phyloP scores from a whole-genome alignment of 805 yeast species.

The Teunomyces panamensis region DNA sequence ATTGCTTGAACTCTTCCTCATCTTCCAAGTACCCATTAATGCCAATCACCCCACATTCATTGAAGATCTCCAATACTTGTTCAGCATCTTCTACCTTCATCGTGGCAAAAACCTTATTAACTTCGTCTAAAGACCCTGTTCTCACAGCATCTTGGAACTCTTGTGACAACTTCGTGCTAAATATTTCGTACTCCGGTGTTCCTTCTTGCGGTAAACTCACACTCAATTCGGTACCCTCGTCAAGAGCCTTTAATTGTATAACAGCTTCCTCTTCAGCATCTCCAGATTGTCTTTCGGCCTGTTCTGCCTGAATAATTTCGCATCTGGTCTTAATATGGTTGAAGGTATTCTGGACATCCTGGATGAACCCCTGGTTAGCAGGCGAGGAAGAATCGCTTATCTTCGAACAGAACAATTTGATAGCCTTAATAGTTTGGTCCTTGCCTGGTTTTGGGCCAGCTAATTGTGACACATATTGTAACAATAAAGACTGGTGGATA shows the following conservation, averaged over 20 bases:
- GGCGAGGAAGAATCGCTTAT: conserved; percentile 52
- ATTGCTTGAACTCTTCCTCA: conserved; percentile 61
- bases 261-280: conserved; percentile 59
- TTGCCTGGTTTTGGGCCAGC: conserved; percentile 31
- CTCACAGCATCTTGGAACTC: conserved; percentile 74
- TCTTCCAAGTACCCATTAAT: conserved; percentile 74
- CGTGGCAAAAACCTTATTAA: conserved; percentile 76
- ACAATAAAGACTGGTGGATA: conserved; percentile 75
- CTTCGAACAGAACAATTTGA: conserved; percentile 66
- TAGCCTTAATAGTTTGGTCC: conserved; percentile 38
- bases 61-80: conserved; percentile 64
- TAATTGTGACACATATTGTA: conserved; percentile 64
- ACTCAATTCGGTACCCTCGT: conserved; percentile 72
- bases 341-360: conserved; percentile 72
- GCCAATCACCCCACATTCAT: conserved; percentile 80
- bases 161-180: conserved; percentile 51
- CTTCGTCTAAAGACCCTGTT: conserved; percentile 68
- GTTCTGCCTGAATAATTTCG: conserved; percentile 57
- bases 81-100: conserved; percentile 81
- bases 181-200: conserved; percentile 54
- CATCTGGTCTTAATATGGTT: conserved; percentile 77
- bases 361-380: conserved; percentile 65
- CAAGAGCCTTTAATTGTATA: conserved; percentile 85
- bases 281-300: conserved; percentile 19
- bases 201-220: conserved; percentile 64